phyloP scores from a whole-genome alignment of 768 basidiomycete species.

The Daedalea quercina region DNA sequence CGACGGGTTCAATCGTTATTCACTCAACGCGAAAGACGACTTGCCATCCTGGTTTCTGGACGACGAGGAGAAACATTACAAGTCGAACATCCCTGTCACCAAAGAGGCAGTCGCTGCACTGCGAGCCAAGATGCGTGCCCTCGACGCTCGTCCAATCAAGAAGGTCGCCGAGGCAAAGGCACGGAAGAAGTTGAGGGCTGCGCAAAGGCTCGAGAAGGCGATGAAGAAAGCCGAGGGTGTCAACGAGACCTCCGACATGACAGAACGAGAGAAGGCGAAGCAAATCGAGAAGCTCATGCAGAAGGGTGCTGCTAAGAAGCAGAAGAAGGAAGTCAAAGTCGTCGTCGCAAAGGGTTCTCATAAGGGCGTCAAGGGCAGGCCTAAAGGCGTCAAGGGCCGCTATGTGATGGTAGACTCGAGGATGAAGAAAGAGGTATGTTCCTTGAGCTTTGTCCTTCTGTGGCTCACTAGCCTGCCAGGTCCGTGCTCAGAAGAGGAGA shows the following conservation, averaged over 20 bases:
- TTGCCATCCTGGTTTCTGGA: slow-evolving; percentile 97
- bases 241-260: slow-evolving; percentile 79
- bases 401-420: slow-evolving; percentile 93
- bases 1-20: slow-evolving; percentile 93
- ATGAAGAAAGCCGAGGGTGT: slow-evolving; percentile 96
- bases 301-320: slow-evolving; percentile 63
- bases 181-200: slow-evolving; percentile 88
- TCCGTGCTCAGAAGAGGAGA: slow-evolving; percentile 76
- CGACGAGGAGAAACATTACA: slow-evolving; percentile 90
- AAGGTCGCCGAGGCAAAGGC: slow-evolving; percentile 99
- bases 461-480: slow-evolving; percentile 33
- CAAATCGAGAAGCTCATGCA: slow-evolving; percentile 91
- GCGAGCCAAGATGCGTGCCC: slow-evolving; percentile 83
- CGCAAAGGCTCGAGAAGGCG: slow-evolving; percentile 80
- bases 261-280: slow-evolving; percentile 91
- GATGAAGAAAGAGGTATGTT: slow-evolving; percentile 84
- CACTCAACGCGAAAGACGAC: slow-evolving; percentile 85
- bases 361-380: slow-evolving; percentile 86
- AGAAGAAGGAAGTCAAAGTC: slow-evolving; percentile 73
- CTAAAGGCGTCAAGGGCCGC: slow-evolving; percentile 92
- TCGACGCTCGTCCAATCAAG: slow-evolving; percentile 97
- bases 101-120: slow-evolving; percentile 88
- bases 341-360: slow-evolving; percentile 90
- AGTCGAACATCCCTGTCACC: slow-evolving; percentile 91
- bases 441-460: background rate